Base-by-base conservation (phyloP, 2,329 filamentous ascomycete species). In the Colletotrichum magnum region DNA sequence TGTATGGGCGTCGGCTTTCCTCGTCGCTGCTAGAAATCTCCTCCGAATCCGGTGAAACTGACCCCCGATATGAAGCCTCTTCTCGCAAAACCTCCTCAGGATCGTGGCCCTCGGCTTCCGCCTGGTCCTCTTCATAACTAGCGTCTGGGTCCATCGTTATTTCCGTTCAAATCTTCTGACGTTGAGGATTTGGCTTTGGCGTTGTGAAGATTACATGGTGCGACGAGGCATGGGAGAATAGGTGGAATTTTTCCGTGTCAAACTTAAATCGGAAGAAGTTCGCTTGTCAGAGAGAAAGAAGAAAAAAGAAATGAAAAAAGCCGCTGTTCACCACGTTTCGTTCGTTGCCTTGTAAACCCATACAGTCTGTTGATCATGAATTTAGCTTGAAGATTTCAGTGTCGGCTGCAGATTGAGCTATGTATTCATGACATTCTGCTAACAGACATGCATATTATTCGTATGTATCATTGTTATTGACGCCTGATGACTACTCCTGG, bases 61-160 rank as follows among this genome's bases (percentile, higher is more conserved):
- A 18, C 39, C 26, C 36, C 12, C 15, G 32, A n/a, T 16, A 28
- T 16, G 39, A 15, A 3, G 24, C 21, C 21, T 15, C 64, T 36
- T 57, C 50, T 36, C 26, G 61, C 6, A 32, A 41, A 16, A 18
- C 10, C 10, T 69, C 56, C 18, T 45, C 50, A 6, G 16, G 12
- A n/a, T 28, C 36, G 28, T 47, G 45, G 7, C 32, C 2, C 2
- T 16, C 50, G 28, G 21, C 51, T 41, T 3, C 48, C 39, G 36
- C 43, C 48, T 59, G 39, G 3, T 64, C 58, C n/a, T 28, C 28
- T 16, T 45, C 41, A 57, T 70, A 68, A 59, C 74, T 72, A 62
- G 71, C 66, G 68, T 77, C 74, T 58, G 75, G 70, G 58, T 79
- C 78, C 79, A 80, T 80, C 58, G 45, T 70, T 48, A 50, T 68